phyloP scores from a whole-genome alignment of 2,329 filamentous ascomycete genomes.

The Penicillium rolfsii region DNA sequence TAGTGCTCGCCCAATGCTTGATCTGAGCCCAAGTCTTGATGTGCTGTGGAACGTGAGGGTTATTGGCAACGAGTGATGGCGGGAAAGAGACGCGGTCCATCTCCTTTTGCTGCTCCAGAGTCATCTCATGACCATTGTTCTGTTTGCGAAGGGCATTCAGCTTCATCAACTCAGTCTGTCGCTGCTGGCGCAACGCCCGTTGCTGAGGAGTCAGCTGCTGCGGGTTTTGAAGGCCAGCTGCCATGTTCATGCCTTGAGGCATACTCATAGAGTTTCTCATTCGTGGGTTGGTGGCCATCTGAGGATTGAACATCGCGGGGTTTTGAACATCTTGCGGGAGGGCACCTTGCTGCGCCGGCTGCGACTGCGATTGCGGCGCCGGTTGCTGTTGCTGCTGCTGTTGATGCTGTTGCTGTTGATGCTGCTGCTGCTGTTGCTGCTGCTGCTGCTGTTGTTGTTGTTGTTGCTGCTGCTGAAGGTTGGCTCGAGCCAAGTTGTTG shows the following conservation, averaged over 20 bases:
- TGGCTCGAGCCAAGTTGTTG: conserved; percentile 39
- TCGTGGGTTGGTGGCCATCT: conserved; percentile 39
- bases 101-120: conserved; percentile 44
- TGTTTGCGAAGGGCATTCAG: conserved; percentile 41
- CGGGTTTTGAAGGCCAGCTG: conserved; percentile 31
- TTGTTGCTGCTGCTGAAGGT: conserved; percentile 35
- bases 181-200: conserved; percentile 35
- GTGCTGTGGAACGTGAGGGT: conserved; percentile 51
- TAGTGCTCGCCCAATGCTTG: conserved; percentile 57
- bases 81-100: conserved; percentile 50
- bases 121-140: conserved; percentile 42
- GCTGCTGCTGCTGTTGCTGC: conserved; percentile 4
- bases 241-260: conserved; percentile 37
- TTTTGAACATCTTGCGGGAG: conserved; percentile 41
- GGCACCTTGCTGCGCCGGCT: conserved; percentile 15
- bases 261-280: conserved; percentile 41
- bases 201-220: conserved; percentile 41
- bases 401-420: conserved; percentile 31
- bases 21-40: conserved; percentile 61
- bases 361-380: conserved; percentile 5
- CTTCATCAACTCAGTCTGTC: conserved; percentile 38
- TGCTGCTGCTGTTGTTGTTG: conserved; percentile 20
- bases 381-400: conserved; percentile 21
- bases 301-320: conserved; percentile 37
- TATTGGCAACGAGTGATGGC: conserved; percentile 36